A percentile compares a stretch with the other conserved stretches of the same genome.
phyloP scores from a whole-genome alignment of 1,284 basidiomycete genomes.

The Farysia itapuensis region DNA sequence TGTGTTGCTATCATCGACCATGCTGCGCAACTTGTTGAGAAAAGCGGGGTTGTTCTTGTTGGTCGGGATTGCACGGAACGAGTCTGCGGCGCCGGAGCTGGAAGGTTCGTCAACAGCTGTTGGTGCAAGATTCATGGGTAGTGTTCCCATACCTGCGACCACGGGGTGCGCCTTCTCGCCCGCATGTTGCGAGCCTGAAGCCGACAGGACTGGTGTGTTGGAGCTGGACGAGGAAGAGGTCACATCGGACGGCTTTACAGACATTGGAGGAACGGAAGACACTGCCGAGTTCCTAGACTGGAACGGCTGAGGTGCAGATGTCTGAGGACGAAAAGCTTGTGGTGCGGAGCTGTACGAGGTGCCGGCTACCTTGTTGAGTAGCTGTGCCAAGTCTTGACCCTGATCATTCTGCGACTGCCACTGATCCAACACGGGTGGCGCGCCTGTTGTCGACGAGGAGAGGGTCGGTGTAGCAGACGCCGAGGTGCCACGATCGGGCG shows the following conservation, averaged over 20 bases:
- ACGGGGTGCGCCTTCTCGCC: constrained; percentile 13
- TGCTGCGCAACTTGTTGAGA: constrained; percentile 83
- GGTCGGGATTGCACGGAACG: constrained; percentile 31
- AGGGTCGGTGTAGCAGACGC: no score
- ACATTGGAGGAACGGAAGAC: constrained; percentile 4
- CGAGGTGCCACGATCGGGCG: no score
- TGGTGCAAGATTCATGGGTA: constrained; percentile 13
- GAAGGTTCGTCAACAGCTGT: constrained; percentile 4
- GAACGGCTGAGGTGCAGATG: constrained; percentile 19
- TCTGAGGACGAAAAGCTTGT: constrained; percentile 13
- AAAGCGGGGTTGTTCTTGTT: constrained; percentile 72
- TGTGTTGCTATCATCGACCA: constrained; percentile 83
- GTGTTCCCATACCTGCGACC: constrained; percentile 26
- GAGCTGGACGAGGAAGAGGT: constrained; percentile 7
- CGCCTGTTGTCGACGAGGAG: no score
- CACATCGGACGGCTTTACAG: constrained; percentile 18
- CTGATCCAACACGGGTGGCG: no score
- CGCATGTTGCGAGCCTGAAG: neutral
- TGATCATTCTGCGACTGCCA: no score
- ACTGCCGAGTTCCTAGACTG: constrained; percentile 6
- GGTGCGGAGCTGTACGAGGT: constrained; percentile 10
- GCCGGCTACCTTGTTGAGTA: constrained; percentile 4
- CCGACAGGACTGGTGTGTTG: neutral
- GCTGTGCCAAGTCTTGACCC: constrained; percentile 4
- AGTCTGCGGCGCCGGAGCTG: constrained; percentile 5